Evolutionary conservation across 441 rosid species (phyloP).

Genomic region (Jatropha podagrica): DNA sequence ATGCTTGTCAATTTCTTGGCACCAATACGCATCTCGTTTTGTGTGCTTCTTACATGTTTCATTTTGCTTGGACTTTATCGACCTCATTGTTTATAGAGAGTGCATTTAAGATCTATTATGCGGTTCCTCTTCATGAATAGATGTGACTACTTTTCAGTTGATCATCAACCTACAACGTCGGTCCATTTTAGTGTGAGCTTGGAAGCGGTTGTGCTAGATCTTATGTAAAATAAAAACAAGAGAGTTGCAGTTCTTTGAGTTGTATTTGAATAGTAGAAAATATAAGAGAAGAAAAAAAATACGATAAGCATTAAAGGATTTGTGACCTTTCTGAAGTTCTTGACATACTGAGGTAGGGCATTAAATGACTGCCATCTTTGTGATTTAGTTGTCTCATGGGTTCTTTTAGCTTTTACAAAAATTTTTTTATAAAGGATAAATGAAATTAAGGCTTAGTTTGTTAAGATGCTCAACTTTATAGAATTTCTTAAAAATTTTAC

Average conservation of each 20-base stretch:
- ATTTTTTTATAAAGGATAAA: not conserved
- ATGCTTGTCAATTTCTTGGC: not conserved
- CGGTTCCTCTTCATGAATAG: not conserved
- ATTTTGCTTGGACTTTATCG: no score
- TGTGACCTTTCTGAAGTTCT: not conserved
- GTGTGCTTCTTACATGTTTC: no score
- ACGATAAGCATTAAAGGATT: not conserved
- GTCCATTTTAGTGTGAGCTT: not conserved
- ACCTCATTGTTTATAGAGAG: no score
- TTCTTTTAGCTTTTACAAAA: no score
- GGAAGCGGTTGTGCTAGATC: not conserved
- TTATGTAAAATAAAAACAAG: not conserved
- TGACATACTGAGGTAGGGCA: no score
- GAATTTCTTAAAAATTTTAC: not conserved
- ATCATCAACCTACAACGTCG: not conserved
- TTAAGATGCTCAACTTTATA: not conserved
- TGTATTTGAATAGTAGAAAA: not conserved
- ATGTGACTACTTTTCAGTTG: not conserved
- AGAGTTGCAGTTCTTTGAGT: not conserved
- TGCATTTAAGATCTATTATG: not conserved
- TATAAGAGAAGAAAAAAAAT: no score
- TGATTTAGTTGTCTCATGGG: no score
- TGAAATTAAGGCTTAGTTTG: not conserved
- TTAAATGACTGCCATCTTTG: no score
- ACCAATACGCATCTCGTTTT: not conserved